Evolutionary conservation across 495 filamentous ascomycete species (phyloP).

Genomic region (Bacidia gigantensis): DNA sequence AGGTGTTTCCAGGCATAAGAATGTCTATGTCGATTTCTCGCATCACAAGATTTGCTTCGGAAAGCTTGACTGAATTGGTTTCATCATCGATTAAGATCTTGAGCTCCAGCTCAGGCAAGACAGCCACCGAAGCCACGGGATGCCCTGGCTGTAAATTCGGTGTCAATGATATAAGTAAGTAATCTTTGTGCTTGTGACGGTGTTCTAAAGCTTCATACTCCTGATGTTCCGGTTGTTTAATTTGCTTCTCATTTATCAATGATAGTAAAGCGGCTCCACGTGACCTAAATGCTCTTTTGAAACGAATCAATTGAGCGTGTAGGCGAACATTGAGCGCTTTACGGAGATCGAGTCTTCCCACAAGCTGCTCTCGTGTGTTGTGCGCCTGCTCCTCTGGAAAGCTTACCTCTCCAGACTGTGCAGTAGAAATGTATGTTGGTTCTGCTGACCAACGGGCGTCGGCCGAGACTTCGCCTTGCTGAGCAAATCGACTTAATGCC

Average conservation of each 20-base stretch:
- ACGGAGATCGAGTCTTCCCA: neutral
- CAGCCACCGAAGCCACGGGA: neutral
- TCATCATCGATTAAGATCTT: constrained; percentile 1
- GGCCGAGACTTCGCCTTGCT: neutral
- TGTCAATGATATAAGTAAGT: neutral
- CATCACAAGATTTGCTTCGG: constrained; percentile 6
- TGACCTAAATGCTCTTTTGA: neutral
- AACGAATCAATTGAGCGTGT: neutral
- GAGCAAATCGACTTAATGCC: neutral
- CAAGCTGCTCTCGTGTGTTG: neutral
- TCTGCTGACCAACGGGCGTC: neutral
- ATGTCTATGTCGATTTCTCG: constrained; percentile 10
- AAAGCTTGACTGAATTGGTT: neutral
- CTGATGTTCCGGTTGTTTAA: too few species aligned
- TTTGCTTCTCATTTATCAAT: neutral
- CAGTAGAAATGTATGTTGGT: neutral
- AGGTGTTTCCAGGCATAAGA: constrained; percentile 8
- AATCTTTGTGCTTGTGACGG: neutral
- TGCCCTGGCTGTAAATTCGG: neutral
- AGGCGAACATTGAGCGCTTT: neutral
- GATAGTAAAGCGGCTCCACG: neutral
- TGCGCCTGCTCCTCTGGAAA: neutral
- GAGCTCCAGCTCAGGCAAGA: constrained; percentile 14
- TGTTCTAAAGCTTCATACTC: too few species aligned
- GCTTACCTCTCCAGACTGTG: neutral